These are phyloP conservation scores for Penicillium lagena DNA, from an alignment of 495 filamentous ascomycete species.

Conservation along the genomic window DNA sequence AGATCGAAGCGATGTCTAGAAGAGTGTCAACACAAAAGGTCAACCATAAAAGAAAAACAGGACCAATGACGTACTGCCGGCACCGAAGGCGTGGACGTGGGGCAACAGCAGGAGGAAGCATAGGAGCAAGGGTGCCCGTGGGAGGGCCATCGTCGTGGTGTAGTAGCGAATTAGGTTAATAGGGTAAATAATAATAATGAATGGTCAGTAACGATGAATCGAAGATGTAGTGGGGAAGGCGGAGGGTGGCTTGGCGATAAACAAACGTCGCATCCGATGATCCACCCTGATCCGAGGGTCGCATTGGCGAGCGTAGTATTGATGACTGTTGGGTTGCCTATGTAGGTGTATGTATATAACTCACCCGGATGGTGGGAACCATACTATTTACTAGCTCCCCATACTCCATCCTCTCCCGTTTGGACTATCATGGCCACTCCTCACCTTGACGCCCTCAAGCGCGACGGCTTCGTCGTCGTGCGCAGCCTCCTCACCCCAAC, in stretches of 20 bases:
- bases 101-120: constrained; percentile 21
- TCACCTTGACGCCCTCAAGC: constrained; percentile 36
- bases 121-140: too few relatives aligned
- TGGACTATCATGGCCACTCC: constrained; percentile 13
- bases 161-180: too few relatives aligned
- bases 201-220: too few relatives aligned
- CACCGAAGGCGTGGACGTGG: constrained; percentile 69
- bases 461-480: constrained; percentile 43
- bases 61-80: constrained; percentile 54
- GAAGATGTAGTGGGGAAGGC: too few relatives aligned
- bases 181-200: too few relatives aligned
- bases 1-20: constrained; percentile 79
- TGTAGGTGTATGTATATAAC: neutral
- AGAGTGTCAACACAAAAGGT: constrained; percentile 2
- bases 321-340: too few relatives aligned
- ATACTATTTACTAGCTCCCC: neutral
- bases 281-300: too few relatives aligned
- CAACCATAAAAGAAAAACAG: too few relatives aligned
- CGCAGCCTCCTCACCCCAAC: constrained; percentile 40
- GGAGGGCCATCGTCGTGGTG: too few relatives aligned
- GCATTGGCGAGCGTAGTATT: too few relatives aligned
- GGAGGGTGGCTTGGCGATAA: too few relatives aligned
- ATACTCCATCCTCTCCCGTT: neutral
- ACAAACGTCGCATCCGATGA: too few relatives aligned
- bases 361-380: neutral